Conservation (phyloP, 768 basidiomycete genomes). For the Pisolithus orientalis region DNA sequence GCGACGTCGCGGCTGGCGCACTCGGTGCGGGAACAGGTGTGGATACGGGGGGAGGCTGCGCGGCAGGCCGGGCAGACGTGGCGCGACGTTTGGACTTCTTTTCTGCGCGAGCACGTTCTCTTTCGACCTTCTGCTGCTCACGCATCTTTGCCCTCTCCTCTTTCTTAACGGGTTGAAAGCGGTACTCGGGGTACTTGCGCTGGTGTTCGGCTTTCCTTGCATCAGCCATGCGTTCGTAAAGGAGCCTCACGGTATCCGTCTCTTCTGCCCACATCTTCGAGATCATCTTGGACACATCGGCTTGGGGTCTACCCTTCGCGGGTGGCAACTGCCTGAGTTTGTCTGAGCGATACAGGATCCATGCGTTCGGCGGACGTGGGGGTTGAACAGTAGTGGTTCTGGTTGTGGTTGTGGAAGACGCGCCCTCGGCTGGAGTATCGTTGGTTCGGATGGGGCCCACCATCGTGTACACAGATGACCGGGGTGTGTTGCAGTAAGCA, state of each 20-base stretch:
- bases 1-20: not conserved
- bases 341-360: conserved; percentile 74
- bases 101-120: conserved; percentile 28
- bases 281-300: conserved; percentile 59
- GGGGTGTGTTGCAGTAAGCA: conserved; percentile 7
- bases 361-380: conserved; percentile 74
- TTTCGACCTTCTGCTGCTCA: conserved; percentile 35
- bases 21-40: not conserved
- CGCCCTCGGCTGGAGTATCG: not conserved
- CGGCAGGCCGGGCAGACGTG: conserved; percentile 4
- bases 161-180: conserved; percentile 50
- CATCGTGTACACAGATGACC: conserved; percentile 15
- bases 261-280: conserved; percentile 61
- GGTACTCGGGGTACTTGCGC: conserved; percentile 48
- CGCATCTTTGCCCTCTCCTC: conserved; percentile 40
- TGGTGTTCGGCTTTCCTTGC: conserved; percentile 47
- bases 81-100: conserved; percentile 18
- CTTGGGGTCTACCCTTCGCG: conserved; percentile 41
- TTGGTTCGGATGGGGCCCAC: conserved; percentile 13
- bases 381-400: conserved; percentile 22
- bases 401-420: not conserved
- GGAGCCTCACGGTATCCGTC: conserved; percentile 35
- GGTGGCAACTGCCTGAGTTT: conserved; percentile 41
- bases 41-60: conserved; percentile 8
- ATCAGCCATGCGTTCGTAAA: conserved; percentile 51